These are phyloP conservation scores for Letharia columbiana DNA, from an alignment of 495 filamentous ascomycete genomes.

Conservation along the genomic window DNA sequence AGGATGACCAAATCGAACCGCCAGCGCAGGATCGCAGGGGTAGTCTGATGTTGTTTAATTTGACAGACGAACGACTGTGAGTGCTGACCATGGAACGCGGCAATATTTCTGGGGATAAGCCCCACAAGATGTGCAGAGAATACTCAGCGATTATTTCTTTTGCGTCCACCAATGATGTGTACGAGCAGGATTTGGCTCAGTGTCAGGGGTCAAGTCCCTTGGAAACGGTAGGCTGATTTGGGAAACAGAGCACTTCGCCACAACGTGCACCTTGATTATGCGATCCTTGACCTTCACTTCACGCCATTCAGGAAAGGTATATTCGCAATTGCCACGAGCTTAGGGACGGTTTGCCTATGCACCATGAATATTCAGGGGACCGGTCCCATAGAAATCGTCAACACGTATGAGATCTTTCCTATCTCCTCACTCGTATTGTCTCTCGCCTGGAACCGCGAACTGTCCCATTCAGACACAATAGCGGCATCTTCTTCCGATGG, in stretches of 20 bases:
- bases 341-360: conserved; percentile 60
- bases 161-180: background rate
- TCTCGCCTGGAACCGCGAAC: conserved; percentile 40
- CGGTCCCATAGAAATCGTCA: conserved; percentile 25
- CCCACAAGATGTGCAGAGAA: background rate
- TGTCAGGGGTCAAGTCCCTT: background rate
- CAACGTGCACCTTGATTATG: conserved; percentile 51
- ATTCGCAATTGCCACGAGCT: conserved; percentile 65
- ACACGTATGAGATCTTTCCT: conserved; percentile 33
- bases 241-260: conserved; percentile 30
- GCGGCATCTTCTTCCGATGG: conserved; percentile 66
- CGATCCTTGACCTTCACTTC: conserved; percentile 83
- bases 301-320: conserved; percentile 46
- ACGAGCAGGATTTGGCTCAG: background rate
- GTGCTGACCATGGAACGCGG: background rate
- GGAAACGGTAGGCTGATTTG: background rate
- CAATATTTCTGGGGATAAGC: background rate
- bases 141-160: background rate
- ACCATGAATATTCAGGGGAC: conserved; percentile 23
- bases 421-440: conserved; percentile 56
- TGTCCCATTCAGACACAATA: conserved; percentile 25
- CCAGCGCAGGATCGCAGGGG: conserved; percentile 57
- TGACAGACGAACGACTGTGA: conserved; percentile 28
- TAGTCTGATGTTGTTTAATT: conserved; percentile 56
- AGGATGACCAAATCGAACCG: conserved; percentile 25